Evolutionary conservation across 176 grass and related monocot genomes (phyloP), one percentile per base, ranked within the genome.

Genomic region (Paspalum notatum): DNA sequence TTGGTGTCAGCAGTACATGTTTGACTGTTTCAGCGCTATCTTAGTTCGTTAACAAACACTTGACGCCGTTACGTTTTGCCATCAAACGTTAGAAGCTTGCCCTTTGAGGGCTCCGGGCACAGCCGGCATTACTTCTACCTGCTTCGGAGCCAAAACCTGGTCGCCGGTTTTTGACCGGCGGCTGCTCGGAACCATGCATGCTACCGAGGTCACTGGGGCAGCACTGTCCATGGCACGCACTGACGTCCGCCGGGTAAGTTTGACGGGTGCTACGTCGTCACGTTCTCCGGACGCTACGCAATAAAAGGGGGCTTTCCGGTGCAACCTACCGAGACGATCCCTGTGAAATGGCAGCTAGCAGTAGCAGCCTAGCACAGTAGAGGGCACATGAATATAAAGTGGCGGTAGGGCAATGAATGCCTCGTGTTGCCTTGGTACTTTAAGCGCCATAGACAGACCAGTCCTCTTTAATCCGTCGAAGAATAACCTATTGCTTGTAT

Each of bases 391-490:
- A 64, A 70, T 76, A 63, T 76, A 63, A 89, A 89, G 81, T 9
- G 39, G 69, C 76, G 63, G 22, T 41, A 14, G 25, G 70, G 76
- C 79, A 73, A 79, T 73, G 43, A 45, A 45, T 39, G 82, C 62
- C 76, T 68, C 54, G 69, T 77, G 76, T 58, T 18, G 20, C 66
- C 51, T 88, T 83, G 86, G 85, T 70, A 87, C 86, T 78, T 63
- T 78, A 40, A 57, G 74, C 62, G 44, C 79, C 85, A 56, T 63
- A 45, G 53, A 22, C 43, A 44, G 27, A n/a, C 42, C 43, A 12
- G 9, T 39, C 39, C 40, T 32, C 32, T 32, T 32, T 32, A 32
- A 32, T 32, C 32, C 32, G 32, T 32, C 32, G 32, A 32, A 1
- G 32, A 32, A 1, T 32, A 32, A 32, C 32, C 1, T 32, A 32